phyloP scores from a whole-genome alignment of 768 basidiomycete genomes.

The Pleurotus giganteus region DNA sequence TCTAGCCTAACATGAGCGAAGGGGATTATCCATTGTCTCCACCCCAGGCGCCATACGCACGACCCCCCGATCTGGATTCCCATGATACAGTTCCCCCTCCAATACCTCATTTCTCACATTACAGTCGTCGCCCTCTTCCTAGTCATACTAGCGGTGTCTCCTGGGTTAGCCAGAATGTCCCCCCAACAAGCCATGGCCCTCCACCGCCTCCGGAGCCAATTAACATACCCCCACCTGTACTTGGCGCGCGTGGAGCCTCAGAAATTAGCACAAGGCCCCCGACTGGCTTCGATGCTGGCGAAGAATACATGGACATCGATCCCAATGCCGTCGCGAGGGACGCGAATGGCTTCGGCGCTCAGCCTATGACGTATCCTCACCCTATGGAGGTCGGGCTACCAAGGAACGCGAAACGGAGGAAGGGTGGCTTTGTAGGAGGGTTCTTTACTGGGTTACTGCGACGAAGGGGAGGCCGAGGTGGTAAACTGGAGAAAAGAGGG shows the following conservation, averaged over 20 bases:
- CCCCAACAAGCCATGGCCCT: not conserved
- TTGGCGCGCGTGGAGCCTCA: not conserved
- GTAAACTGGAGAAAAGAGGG: not conserved
- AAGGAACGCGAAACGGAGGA: not conserved
- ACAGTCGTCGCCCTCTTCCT: not conserved
- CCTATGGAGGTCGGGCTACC: constrained; percentile 5
- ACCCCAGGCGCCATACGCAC: constrained; percentile 3
- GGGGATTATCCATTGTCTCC: constrained; percentile 1
- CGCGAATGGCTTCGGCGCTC: not conserved
- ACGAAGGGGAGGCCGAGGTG: not conserved
- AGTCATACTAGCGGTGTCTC: not conserved
- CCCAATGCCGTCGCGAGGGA: not conserved
- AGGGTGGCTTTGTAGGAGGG: not conserved
- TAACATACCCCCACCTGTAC: constrained; percentile 1
- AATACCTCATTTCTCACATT: not conserved
- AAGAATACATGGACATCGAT: constrained; percentile 3
- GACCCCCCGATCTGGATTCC: not conserved
- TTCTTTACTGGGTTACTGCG: constrained; percentile 1
- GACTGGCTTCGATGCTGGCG: not conserved
- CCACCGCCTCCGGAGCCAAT: constrained; percentile 2
- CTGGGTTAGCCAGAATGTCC: constrained; percentile 3
- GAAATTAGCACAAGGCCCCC: not conserved
- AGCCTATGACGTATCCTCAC: not conserved
- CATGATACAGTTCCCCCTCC: not conserved
- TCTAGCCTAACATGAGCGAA: constrained; percentile 1